Base-by-base conservation (phyloP, 139 green algal genomes). In the Zygnema cylindricum region DNA sequence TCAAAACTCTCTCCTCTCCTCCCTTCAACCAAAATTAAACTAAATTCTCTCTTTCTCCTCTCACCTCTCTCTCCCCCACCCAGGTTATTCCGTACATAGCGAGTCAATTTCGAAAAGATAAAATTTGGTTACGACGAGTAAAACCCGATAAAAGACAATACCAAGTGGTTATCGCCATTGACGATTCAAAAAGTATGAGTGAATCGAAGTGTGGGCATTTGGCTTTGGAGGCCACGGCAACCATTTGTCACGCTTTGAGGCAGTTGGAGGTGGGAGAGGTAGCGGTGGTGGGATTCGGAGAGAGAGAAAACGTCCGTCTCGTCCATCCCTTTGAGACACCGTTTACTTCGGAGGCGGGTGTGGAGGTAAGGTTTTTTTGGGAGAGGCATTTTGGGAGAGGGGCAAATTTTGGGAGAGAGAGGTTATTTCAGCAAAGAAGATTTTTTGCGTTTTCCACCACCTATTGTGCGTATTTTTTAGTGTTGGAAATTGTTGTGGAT, bases 51-150 rank as follows among this genome's bases (percentile, higher is more conserved):
- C 30, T n/a, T 73, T 73, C n/a, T n/a, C n/a, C n/a, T n/a, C n/a
- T n/a, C n/a, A n/a, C n/a, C n/a, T n/a, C n/a, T n/a, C n/a, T n/a
- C n/a, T n/a, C n/a, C n/a, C n/a, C n/a, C n/a, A 39, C 30, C 16
- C 85, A 89, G 85, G 86, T 99, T 35, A 98, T 99, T n/a, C 93
- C 94, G 33, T 99, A 99, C 94, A 98, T 99, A 76, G 97, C 97
- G 16, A 94, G 76, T 36, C 94, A 98, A 84, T 99, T 98, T 90
- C 92, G 96, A n/a, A 96, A 97, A 84, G 97, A 99, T 94, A 98
- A 98, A 94, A 99, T 99, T 91, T 99, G 97, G 97, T 93, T 99
- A 93, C 92, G 97, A 0, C 93, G 97, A 82, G 98, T 94, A 36
- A 93, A 94, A 38, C 97, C 97, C 7, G 95, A 99, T 93, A 97